phyloP scores from a whole-genome alignment of 441 rosid genomes.

The Mallotus repandus region DNA sequence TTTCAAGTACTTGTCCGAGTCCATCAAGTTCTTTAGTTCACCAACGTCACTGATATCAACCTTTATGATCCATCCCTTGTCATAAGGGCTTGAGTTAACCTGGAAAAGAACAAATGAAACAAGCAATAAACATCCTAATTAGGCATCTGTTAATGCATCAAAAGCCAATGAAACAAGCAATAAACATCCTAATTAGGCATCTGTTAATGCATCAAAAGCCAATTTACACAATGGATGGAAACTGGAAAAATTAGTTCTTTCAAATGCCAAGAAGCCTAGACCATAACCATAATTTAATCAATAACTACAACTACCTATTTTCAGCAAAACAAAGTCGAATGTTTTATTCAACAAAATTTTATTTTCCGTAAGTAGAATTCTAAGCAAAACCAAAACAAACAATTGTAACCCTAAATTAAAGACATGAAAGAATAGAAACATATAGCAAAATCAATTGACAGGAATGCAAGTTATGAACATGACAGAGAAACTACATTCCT shows the following conservation, averaged over 20 bases:
- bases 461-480: too few relatives aligned
- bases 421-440: neutral
- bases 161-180: too few relatives aligned
- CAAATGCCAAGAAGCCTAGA: neutral
- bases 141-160: too few relatives aligned
- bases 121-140: neutral
- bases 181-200: too few relatives aligned
- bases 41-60: slow-evolving; percentile 52
- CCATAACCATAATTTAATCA: neutral
- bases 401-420: neutral
- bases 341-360: neutral
- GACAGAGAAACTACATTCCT: too few relatives aligned
- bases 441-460: neutral
- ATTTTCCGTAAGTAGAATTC: neutral
- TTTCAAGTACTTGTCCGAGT: slow-evolving; percentile 64
- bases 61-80: slow-evolving; percentile 84
- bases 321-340: neutral
- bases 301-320: neutral
- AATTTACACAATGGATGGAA: neutral
- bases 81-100: slow-evolving; percentile 90
- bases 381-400: neutral
- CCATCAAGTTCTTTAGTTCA: slow-evolving; percentile 71
- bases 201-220: too few relatives aligned
- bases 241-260: neutral
- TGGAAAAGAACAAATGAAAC: slow-evolving; percentile 21